Percentiles rank a stretch among this genome's conserved stretches.
Evolutionary conservation across 1,284 basidiomycete genomes (phyloP).

Genomic region (Schizopora paradoxa): DNA sequence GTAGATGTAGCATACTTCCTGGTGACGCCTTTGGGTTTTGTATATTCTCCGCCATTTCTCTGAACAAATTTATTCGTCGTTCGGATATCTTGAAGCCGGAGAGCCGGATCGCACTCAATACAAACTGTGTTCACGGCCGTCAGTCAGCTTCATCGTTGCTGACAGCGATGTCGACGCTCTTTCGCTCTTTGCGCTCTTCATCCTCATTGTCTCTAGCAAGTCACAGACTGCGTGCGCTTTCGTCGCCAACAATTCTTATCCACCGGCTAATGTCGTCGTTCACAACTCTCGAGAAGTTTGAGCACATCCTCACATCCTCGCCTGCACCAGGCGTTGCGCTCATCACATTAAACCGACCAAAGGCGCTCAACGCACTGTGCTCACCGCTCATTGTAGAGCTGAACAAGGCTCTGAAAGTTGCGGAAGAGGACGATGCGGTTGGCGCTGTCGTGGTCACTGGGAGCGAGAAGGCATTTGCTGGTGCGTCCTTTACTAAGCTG

Average conservation of each 20-base stretch:
- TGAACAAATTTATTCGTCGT: no score
- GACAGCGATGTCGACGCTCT: no score
- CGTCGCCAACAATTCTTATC: neutral
- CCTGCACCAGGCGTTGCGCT: conserved; percentile 78
- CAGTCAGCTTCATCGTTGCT: no score
- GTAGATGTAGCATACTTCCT: no score
- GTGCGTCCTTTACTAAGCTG: conserved; percentile 35
- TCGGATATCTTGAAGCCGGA: no score
- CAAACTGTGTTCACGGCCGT: no score
- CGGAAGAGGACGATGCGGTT: conserved; percentile 67
- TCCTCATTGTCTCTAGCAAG: no score
- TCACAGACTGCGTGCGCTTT: neutral
- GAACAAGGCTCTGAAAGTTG: conserved; percentile 67
- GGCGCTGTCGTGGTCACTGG: conserved; percentile 93
- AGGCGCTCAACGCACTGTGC: conserved; percentile 90
- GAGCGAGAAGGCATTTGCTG: conserved; percentile 90
- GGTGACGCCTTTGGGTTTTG: no score
- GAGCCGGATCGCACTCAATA: no score
- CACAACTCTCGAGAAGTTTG: conserved; percentile 37
- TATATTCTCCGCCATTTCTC: no score
- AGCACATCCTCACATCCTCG: conserved; percentile 70
- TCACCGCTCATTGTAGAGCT: conserved; percentile 76
- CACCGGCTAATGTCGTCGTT: conserved; percentile 19
- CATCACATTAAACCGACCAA: conserved; percentile 93
- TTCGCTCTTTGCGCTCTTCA: no score